Evolutionary conservation across 352 stramenopile genomes (phyloP), one percentile per base, ranked within the genome.

Genomic region (Phytopythium helicoides): DNA sequence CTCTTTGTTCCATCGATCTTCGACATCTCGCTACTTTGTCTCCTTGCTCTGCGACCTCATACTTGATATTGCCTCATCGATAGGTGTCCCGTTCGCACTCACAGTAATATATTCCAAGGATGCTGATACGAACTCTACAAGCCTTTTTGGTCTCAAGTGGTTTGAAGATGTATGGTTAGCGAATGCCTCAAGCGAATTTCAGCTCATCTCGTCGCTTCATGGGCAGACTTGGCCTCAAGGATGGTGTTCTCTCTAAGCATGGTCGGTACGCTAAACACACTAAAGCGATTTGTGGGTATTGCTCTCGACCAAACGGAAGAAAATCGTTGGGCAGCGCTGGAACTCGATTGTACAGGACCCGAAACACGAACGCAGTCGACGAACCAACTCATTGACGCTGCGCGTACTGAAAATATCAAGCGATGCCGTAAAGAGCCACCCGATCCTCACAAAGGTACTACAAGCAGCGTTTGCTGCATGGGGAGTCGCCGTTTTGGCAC

Each of bases 121-220:
- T 36, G 10, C 11, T 23, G 23, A 39, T 25, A 5, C 38, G 10
- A 22, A 25, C 6, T 18, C 6, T 3, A 18, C 15, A 11, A 44
- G 18, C 38, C 22, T 44, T 18, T 44, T 44, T n/a, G n/a, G 38
- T 9, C 14, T 39, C 5, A 72, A 72, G 35, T 86, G 72, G 71
- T 81, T 70, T 39, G 55, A 67, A 37, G 64, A 83, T 48, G 41
- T 46, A 7, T 81, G 69, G 71, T 62, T 70, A 3, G 61, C 69
- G 18, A 56, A 74, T 28, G 60, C 60, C 1, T 64, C 72, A 25
- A 77, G 65, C 42, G 69, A 83, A n/a, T 73, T 83, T 41, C 58
- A 66, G 38, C 57, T 86, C 26, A 48, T 75, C n/a, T 75, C 16
- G 68, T 78, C 7, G 45, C 25, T 6, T 76, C 66, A 1, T 66